Percentiles rank a stretch among this genome's conserved stretches.
Evolutionary conservation across 495 filamentous ascomycete genomes (phyloP).

Genomic region (Elasticomyces elasticus): DNA sequence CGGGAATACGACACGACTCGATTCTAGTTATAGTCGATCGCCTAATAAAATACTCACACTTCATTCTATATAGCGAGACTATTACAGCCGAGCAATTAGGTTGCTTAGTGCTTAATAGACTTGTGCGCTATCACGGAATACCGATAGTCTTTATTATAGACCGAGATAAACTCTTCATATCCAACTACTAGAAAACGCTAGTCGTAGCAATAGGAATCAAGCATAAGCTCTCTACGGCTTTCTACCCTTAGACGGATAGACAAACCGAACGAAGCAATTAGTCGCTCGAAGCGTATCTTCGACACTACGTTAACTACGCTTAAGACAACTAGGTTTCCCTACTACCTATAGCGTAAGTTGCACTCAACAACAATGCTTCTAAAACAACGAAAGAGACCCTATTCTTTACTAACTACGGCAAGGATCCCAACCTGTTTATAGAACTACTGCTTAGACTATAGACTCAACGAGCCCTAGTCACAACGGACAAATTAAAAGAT

Average conservation of each 20-base stretch:
- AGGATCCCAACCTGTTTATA: constrained; percentile 9
- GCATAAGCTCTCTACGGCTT: constrained; percentile 7
- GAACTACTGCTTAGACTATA: constrained; percentile 5
- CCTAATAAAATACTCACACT: neutral
- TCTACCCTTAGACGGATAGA: neutral
- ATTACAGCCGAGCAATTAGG: constrained; percentile 2
- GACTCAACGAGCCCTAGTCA: constrained; percentile 10
- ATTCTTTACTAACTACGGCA: neutral
- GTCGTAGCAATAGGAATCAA: neutral
- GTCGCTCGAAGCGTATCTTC: neutral
- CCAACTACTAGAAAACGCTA: constrained; percentile 7
- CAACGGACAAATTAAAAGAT: neutral
- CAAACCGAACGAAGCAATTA: neutral
- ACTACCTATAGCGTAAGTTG: neutral
- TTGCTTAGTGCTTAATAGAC: constrained; percentile 1
- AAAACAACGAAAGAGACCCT: neutral
- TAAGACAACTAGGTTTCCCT: constrained; percentile 3
- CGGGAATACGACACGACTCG: neutral
- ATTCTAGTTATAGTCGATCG: neutral
- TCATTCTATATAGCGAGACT: constrained; percentile 6
- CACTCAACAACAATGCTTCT: neutral
- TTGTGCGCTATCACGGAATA: constrained; percentile 2
- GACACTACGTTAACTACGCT: neutral
- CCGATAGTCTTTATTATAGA: neutral
- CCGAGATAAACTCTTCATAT: neutral